Base-by-base conservation (phyloP, 371 early-diverging fungal genomes). In the Nematocida ironsii region DNA sequence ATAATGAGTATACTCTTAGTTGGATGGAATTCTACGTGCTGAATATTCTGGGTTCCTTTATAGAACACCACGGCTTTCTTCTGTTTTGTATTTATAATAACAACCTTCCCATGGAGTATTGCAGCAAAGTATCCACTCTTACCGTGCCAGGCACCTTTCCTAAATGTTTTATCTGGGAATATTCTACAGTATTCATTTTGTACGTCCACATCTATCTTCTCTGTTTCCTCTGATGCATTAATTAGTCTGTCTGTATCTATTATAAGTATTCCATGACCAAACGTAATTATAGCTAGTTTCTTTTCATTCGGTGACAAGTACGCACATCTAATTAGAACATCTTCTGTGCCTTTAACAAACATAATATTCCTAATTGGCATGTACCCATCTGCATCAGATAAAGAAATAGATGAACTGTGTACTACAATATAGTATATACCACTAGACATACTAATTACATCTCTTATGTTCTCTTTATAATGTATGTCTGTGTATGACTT, bases 21-120 rank as follows among this genome's bases (percentile, higher is more conserved):
- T 54, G 80, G 80, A 61, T 78, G 80, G 72, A 78, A 78, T 20
- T 78, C 80, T n/a, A 78, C 71, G 20, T 78, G 80, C 71, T 78
- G 80, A 20, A 78, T 78, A 2, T 78, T 78, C 71, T 78, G 80
- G 3, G 48, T 40, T 57, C 80, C 80, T 39, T 78, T 78, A 58
- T 78, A 78, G 62, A 78, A 78, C 6, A 78, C 71, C 6, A 78
- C 47, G 16, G 76, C 80, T 33, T 56, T 66, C n/a, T 62, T 60
- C 80, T 70, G 74, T 45, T 78, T 78, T 50, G 71, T 57, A 58
- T 78, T 78, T 13, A 78, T 18, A 55, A 78, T 78, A 23, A 61
- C 69, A 5, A 78, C 80, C 42, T 78, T 48, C 27, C 80, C 80
- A 45, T 78, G 80, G 3, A 78, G 18, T n/a, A 78, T 78, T 33